Evolutionary conservation across 371 early-diverging fungal species (phyloP).

Genomic region (Mortierella sp.): DNA sequence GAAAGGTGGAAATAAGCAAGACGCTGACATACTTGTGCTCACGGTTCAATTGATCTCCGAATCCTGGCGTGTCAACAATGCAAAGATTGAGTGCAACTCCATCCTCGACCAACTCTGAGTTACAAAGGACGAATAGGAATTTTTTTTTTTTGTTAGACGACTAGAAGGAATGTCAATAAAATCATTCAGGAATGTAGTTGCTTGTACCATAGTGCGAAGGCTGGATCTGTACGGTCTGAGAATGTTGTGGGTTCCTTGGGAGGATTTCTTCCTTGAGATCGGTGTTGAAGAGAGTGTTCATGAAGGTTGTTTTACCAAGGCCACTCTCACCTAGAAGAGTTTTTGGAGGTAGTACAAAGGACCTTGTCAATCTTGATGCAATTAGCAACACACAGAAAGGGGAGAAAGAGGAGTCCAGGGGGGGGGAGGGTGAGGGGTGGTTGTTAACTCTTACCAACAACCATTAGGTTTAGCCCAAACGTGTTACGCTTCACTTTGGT

Average conservation of each 20-base stretch:
- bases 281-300: slow-evolving; percentile 89
- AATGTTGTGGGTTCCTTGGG: slow-evolving; percentile 65
- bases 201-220: slow-evolving; percentile 73
- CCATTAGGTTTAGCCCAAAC: slow-evolving; percentile 83
- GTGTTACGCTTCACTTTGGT: slow-evolving; percentile 72
- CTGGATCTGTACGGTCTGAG: slow-evolving; percentile 76
- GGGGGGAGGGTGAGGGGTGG: neutral
- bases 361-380: slow-evolving; percentile 5
- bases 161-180: no score
- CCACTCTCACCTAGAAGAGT: slow-evolving; percentile 78
- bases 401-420: neutral
- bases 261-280: slow-evolving; percentile 75
- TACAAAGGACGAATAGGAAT: neutral
- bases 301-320: slow-evolving; percentile 93
- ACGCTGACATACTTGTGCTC: slow-evolving; percentile 78
- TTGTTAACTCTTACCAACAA: slow-evolving; percentile 75
- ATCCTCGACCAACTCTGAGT: slow-evolving; percentile 94
- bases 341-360: slow-evolving; percentile 17
- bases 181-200: no score
- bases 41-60: slow-evolving; percentile 87
- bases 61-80: slow-evolving; percentile 96
- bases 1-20: neutral
- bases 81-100: slow-evolving; percentile 90
- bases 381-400: neutral
- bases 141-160: neutral